phyloP scores from a whole-genome alignment of 768 basidiomycete species.

The Ramaria rubella region DNA sequence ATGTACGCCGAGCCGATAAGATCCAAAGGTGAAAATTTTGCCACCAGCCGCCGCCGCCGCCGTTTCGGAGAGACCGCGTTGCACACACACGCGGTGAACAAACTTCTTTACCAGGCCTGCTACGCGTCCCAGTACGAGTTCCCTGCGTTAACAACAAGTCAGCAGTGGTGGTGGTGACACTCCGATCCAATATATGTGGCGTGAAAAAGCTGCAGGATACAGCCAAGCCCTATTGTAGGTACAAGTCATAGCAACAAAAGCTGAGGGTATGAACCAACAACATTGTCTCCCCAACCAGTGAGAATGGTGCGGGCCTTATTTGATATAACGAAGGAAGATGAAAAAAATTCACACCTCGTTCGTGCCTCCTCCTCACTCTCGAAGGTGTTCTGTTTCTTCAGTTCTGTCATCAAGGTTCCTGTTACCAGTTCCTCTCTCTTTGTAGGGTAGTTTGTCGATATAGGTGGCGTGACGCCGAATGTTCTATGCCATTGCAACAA shows the following conservation, averaged over 20 bases:
- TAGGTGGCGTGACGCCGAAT: conserved; percentile 75
- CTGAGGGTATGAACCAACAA: no score
- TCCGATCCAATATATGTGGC: not conserved
- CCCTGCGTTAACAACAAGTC: conserved; percentile 43
- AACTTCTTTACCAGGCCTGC: conserved; percentile 89
- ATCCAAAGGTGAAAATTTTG: conserved; percentile 98
- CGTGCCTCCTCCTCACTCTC: conserved; percentile 85
- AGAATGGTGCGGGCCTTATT: not conserved
- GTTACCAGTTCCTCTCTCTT: conserved; percentile 81
- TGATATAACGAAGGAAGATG: not conserved
- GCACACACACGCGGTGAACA: conserved; percentile 73
- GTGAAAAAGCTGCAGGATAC: not conserved
- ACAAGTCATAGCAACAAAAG: not conserved
- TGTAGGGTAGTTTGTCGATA: conserved; percentile 67
- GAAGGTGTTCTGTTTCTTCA: conserved; percentile 78
- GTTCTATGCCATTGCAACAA: conserved; percentile 1
- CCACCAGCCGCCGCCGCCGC: conserved; percentile 89
- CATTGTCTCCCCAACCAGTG: not conserved
- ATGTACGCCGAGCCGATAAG: conserved; percentile 95
- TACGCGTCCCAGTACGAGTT: conserved; percentile 86
- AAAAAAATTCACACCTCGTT: conserved; percentile 58
- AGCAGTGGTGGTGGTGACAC: not conserved
- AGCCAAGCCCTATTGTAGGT: not conserved
- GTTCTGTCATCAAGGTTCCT: conserved; percentile 81
- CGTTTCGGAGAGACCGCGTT: conserved; percentile 78